A percentile compares a stretch with the other conserved stretches of the same genome.
Evolutionary conservation across 345 rosid genomes (phyloP).

Genomic region (Boechera divaricarpa): DNA sequence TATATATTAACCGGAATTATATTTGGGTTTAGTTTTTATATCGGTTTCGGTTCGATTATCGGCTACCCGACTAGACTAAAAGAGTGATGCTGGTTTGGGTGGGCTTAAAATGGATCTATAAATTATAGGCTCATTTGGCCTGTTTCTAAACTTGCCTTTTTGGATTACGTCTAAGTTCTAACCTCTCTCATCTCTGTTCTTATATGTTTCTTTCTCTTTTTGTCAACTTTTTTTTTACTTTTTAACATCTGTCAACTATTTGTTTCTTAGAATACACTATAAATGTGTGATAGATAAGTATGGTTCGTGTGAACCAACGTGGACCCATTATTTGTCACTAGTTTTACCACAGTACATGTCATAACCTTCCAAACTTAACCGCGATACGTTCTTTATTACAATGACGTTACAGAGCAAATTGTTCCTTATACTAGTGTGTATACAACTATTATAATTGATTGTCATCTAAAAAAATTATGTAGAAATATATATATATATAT

Average conservation of each 20-base stretch:
- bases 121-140: not conserved
- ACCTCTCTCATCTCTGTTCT: not conserved
- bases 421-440: constrained; percentile 3
- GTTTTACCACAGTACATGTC: not conserved
- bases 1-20: not conserved
- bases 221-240: not conserved
- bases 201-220: no score
- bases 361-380: constrained; percentile 39
- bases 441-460: not conserved
- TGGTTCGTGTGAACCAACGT: constrained; percentile 28
- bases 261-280: not conserved
- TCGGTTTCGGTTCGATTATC: not conserved
- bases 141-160: not conserved
- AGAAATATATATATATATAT: no score
- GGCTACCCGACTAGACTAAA: not conserved
- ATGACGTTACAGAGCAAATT: constrained; percentile 20
- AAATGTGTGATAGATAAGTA: constrained; percentile 27
- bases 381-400: constrained; percentile 14
- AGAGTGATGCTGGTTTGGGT: not conserved
- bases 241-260: not conserved
- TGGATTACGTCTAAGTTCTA: not conserved
- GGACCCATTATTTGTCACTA: constrained; percentile 35
- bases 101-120: not conserved
- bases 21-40: not conserved
- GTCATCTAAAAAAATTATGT: not conserved